phyloP scores from a whole-genome alignment of 2,329 filamentous ascomycete genomes.

The Leptographium flavum region DNA sequence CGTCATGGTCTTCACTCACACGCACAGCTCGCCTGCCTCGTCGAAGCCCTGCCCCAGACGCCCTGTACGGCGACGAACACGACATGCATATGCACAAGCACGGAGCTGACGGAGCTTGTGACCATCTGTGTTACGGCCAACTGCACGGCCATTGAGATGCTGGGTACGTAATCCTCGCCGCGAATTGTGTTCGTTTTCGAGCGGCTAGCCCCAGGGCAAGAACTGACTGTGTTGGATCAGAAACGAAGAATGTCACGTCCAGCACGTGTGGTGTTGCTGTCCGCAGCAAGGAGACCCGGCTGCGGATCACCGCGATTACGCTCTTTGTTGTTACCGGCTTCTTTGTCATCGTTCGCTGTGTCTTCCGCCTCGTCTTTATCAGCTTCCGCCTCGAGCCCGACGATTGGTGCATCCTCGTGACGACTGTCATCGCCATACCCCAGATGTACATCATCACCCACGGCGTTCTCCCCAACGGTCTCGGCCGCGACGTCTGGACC shows the following conservation, averaged over 20 bases:
- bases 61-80: slow-evolving; percentile 1
- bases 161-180: slow-evolving; percentile 1
- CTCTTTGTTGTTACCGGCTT: slow-evolving; percentile 19
- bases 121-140: slow-evolving; percentile 2
- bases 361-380: slow-evolving; percentile 16
- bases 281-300: slow-evolving; percentile 16
- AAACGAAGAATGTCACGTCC: slow-evolving; percentile 12
- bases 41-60: not conserved
- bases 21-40: not conserved
- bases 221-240: slow-evolving; percentile 2
- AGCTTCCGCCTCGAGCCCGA: slow-evolving; percentile 20
- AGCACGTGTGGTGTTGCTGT: slow-evolving; percentile 13
- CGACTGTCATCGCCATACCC: slow-evolving; percentile 15
- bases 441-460: slow-evolving; percentile 16
- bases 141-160: slow-evolving; percentile 6
- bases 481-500: slow-evolving; percentile 37
- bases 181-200: not conserved
- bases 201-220: no score
- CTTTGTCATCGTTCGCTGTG: slow-evolving; percentile 23
- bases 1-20: no score
- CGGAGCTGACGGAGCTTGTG: not conserved
- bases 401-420: slow-evolving; percentile 20
- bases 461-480: slow-evolving; percentile 22
- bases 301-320: slow-evolving; percentile 16
- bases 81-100: slow-evolving; percentile 7